phyloP scores from a whole-genome alignment of 352 stramenopile species.

The Pythium biforme region DNA sequence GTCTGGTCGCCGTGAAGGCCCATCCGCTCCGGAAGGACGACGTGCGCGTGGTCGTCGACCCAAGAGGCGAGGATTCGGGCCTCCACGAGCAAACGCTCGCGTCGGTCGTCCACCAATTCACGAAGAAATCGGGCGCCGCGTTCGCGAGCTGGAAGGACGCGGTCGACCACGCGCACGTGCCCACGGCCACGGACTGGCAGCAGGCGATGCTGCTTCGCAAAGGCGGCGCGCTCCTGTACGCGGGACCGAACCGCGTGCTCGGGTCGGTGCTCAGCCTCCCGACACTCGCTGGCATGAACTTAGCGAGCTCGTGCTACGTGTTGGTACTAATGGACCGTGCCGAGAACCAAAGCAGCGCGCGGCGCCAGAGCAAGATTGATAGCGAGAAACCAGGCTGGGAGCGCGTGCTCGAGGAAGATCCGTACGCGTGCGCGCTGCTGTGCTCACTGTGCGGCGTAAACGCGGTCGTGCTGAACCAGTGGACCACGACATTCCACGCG shows the following conservation, averaged over 20 bases:
- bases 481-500: constrained; percentile 70
- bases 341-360: constrained; percentile 68
- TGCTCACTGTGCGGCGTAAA: constrained; percentile 81
- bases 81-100: constrained; percentile 43
- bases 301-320: constrained; percentile 57
- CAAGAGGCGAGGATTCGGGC: constrained; percentile 48
- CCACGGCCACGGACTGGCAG: constrained; percentile 71
- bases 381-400: constrained; percentile 71
- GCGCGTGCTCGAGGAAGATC: constrained; percentile 59
- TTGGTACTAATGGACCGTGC: constrained; percentile 76
- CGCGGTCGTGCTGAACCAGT: constrained; percentile 76
- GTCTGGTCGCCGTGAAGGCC: constrained; percentile 47
- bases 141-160: constrained; percentile 62
- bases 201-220: constrained; percentile 51
- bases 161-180: constrained; percentile 53
- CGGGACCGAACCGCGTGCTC: constrained; percentile 65
- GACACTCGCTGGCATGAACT: constrained; percentile 70
- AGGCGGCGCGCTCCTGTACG: constrained; percentile 65
- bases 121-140: constrained; percentile 27
- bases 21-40: constrained; percentile 55
- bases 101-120: constrained; percentile 42
- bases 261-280: constrained; percentile 42
- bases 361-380: constrained; percentile 85
- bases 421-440: constrained; percentile 61
- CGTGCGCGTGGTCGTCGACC: constrained; percentile 65